Base-by-base conservation (phyloP, 2,329 filamentous ascomycete genomes). In the Monilinia laxa region DNA sequence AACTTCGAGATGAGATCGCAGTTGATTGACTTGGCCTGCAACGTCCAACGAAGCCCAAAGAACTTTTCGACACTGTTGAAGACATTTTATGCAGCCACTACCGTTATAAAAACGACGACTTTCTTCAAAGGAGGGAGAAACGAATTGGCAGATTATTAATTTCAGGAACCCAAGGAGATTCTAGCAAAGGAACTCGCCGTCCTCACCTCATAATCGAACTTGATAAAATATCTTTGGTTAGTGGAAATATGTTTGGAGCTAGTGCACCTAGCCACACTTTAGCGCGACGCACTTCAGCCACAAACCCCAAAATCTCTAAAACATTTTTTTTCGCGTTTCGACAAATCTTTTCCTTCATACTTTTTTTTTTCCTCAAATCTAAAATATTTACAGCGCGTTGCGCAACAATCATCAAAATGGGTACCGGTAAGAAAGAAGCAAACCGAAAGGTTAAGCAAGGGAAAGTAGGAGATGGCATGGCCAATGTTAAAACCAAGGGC, bases 401-500 rank as follows among this genome's bases (percentile, higher is more conserved):
- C 70, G 68, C 68, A 70, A 56, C 66, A 64, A 62, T 59, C 18
- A 51, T 70, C 77, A 82, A 68, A 53, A 97, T 97, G 93, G 93
- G 93, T 80, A 90, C 88, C 75, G 89, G 87, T 75, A 98, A 98
- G 85, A 97, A 97, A 80, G 94, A 98, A 81, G 88, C 87, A 71
- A 85, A 82, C 78, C 89, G 94, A 81, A 90, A 90, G 78, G 85
- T 85, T 82, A 90, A 93, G 78, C 88, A 97, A 85, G 92, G 92
- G 73, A 94, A 93, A 81, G 86, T 85, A 60, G 86, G 86, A 72
- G 90, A 95, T 87, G 92, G 92, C 78, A 92, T 97, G 87, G 88
- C 81, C 75, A 98, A 98, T 81, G 91, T 98, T 76, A 92, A 89
- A 75, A 84, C 88, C 74, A 99, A 99, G 82, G 95, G 95, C 81